Base-by-base conservation (phyloP, 345 rosid species). In the Moricandia arvensis region DNA sequence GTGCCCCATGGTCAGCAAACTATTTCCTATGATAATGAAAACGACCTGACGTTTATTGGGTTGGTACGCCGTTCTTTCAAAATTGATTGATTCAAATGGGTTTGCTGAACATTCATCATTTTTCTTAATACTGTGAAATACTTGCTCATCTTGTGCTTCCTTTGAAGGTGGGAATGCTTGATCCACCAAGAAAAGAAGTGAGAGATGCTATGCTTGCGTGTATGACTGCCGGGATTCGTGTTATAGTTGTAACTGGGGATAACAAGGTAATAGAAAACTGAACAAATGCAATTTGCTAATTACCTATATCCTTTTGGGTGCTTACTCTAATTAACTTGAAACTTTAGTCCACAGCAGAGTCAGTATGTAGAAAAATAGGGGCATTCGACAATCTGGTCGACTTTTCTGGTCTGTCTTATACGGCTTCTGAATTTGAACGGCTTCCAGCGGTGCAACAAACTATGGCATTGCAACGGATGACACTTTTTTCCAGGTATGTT, bases 191-290 rank as follows among this genome's bases (percentile, higher is more conserved):
- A 81, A 87, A 90, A 79, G 99, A 92, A 90, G 99, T 95, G 67
- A 88, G 85, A 82, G 89, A 83, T 84, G 98, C 99, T 72, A 95
- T 95, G 91, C 85, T 90, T 74, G 84, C 97, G 35, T 95, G 99
- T 87, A 85, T 88, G 97, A 88, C 96, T 80, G 99, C 99, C 82
- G 99, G 99, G 29, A 92, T 95, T 72, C 99, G 99, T 77, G 99
- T 95, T 79, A 95, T 92, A 80, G 99, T 95, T 74, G 98, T 95
- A 29, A 95, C 99, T 24, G 99, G 99, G 79, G 99, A 95, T 80
- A 95, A 95, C 82, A 92, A 95, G 98, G 99, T 92, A 86, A 76
- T 31, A 75, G 24, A 17, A 71, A 69, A 53, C 30, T 15, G 61
- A 11, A 49, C 57, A 30, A 24, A 29, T 73, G 16, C 41, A 13